These are phyloP conservation scores for Syncephalastrum sp. DNA, from an alignment of 371 early-diverging fungal species.

Conservation along the genomic window DNA sequence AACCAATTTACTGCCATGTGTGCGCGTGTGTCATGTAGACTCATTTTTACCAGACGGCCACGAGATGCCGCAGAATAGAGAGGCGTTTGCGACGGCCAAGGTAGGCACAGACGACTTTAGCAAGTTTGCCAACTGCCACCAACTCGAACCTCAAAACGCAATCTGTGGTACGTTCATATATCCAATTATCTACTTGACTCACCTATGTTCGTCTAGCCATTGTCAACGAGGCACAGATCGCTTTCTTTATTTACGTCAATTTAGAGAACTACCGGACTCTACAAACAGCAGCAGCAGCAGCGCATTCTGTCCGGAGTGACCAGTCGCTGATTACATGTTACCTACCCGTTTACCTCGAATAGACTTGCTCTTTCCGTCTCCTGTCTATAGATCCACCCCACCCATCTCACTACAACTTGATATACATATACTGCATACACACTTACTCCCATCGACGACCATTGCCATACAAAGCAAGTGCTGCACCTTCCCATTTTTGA, in stretches of 20 bases:
- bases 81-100: conserved; percentile 40
- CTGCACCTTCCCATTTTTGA: no score
- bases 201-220: conserved; percentile 15
- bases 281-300: no score
- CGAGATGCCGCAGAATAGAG: conserved; percentile 8
- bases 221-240: conserved; percentile 23
- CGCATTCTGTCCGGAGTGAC: no score
- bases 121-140: conserved; percentile 53
- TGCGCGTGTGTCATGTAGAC: background rate
- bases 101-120: conserved; percentile 58
- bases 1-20: background rate
- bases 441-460: no score
- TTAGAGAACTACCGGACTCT: conserved; percentile 7
- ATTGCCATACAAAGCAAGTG: no score
- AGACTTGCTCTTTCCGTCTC: no score
- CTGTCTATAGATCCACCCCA: no score
- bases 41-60: conserved; percentile 6
- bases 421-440: no score
- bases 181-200: background rate
- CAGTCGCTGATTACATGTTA: no score
- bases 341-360: no score
- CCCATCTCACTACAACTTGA: no score
- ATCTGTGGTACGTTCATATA: conserved; percentile 46
- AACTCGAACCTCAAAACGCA: conserved; percentile 53
- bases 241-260: conserved; percentile 33